Percentiles rank a stretch among this genome's conserved stretches.
Evolutionary conservation across 2,329 filamentous ascomycete genomes (phyloP).

Genomic region (Exophiala viscosa): DNA sequence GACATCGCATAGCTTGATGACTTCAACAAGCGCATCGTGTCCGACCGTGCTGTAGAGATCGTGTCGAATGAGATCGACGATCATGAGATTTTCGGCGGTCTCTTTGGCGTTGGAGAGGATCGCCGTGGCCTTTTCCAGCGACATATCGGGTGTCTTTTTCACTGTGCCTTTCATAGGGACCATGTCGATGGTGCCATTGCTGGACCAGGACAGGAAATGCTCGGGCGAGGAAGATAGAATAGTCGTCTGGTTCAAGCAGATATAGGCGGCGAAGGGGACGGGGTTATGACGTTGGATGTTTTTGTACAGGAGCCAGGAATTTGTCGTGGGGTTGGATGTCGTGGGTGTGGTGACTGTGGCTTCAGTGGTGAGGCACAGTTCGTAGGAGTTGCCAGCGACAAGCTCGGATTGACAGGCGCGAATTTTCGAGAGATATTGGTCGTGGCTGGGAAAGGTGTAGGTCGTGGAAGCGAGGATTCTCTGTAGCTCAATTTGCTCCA

Average conservation of each 20-base stretch:
- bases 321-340: constrained; percentile 27
- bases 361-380: constrained; percentile 76
- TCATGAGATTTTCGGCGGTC: constrained; percentile 95
- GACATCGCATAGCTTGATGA: constrained; percentile 75
- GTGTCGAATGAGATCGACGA: constrained; percentile 92
- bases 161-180: constrained; percentile 96
- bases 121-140: constrained; percentile 65
- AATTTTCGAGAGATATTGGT: constrained; percentile 65
- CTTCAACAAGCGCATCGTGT: constrained; percentile 50
- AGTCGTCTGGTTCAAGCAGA: constrained; percentile 66
- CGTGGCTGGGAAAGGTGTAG: constrained; percentile 37
- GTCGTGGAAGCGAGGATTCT: constrained; percentile 26
- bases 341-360: constrained; percentile 56
- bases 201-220: constrained; percentile 71
- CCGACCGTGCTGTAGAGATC: constrained; percentile 61
- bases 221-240: constrained; percentile 83
- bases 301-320: constrained; percentile 69
- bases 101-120: constrained; percentile 82
- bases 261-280: constrained; percentile 79
- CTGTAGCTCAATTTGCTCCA: constrained; percentile 28
- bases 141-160: constrained; percentile 67
- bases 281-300: constrained; percentile 68
- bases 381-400: constrained; percentile 75
- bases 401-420: constrained; percentile 66
- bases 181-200: constrained; percentile 57